Evolutionary conservation across 371 early-diverging fungal genomes (phyloP).

Genomic region (Blakeslea trispora): DNA sequence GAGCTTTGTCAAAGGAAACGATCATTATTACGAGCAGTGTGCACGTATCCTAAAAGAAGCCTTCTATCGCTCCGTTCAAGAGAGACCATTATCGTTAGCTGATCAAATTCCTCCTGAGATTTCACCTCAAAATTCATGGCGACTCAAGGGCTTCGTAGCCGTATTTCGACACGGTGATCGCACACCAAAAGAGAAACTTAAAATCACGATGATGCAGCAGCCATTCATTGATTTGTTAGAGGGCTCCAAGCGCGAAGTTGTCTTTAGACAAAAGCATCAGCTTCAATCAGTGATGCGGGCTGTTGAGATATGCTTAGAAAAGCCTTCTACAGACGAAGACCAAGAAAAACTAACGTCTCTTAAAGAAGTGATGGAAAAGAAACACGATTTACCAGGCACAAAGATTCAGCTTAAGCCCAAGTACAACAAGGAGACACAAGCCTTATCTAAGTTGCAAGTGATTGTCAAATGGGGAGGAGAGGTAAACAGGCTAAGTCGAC

Average conservation of each 20-base stretch:
- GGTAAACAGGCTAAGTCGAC: slow-evolving; percentile 26
- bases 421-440: slow-evolving; percentile 59
- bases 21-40: slow-evolving; percentile 90
- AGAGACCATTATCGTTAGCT: slow-evolving; percentile 58
- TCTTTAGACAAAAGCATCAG: slow-evolving; percentile 76
- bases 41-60: slow-evolving; percentile 71
- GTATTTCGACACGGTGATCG: slow-evolving; percentile 96
- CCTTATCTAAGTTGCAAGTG: slow-evolving; percentile 78
- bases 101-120: slow-evolving; percentile 62
- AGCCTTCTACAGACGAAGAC: slow-evolving; percentile 49
- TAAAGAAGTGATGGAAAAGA: slow-evolving; percentile 76
- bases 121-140: slow-evolving; percentile 86
- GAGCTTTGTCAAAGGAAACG: slow-evolving; percentile 99
- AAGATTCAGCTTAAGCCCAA: slow-evolving; percentile 92
- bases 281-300: slow-evolving; percentile 69
- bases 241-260: slow-evolving; percentile 75
- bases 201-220: slow-evolving; percentile 68
- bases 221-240: slow-evolving; percentile 73
- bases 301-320: slow-evolving; percentile 60
- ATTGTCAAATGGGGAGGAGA: slow-evolving; percentile 98
- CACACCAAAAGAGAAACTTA: slow-evolving; percentile 97
- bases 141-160: slow-evolving; percentile 88
- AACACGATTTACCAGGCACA: slow-evolving; percentile 83
- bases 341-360: slow-evolving; percentile 61
- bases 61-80: slow-evolving; percentile 46